Percentiles rank a stretch among this genome's conserved stretches.
Evolutionary conservation across 2,329 filamentous ascomycete genomes (phyloP).

Genomic region (Arthrobotrys sinensis): DNA sequence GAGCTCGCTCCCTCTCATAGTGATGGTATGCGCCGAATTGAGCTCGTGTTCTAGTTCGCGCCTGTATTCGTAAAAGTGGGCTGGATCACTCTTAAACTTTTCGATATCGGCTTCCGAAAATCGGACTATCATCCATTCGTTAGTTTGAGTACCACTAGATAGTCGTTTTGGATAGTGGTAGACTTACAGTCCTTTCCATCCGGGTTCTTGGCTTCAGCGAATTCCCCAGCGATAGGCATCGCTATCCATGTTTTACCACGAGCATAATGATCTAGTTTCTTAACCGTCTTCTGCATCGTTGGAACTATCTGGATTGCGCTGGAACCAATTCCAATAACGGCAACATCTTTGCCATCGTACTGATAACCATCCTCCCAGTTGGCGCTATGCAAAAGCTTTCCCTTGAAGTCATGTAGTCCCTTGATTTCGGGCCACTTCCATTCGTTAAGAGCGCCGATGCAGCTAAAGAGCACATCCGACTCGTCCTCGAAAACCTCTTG

Average conservation of each 20-base stretch:
- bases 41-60: conserved; percentile 61
- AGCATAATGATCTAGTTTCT: conserved; percentile 71
- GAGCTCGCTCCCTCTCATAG: conserved; percentile 60
- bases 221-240: conserved; percentile 66
- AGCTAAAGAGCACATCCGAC: conserved; percentile 64
- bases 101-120: conserved; percentile 62
- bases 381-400: conserved; percentile 72
- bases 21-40: conserved; percentile 61
- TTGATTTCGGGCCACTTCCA: conserved; percentile 73
- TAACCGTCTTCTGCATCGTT: conserved; percentile 70
- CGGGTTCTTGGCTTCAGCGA: conserved; percentile 65
- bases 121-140: conserved; percentile 6
- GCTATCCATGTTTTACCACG: conserved; percentile 63
- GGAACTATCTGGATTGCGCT: conserved; percentile 73
- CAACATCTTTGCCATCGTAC: conserved; percentile 70
- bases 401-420: conserved; percentile 70
- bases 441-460: conserved; percentile 72
- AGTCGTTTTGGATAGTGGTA: background rate
- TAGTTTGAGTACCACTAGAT: background rate
- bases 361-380: conserved; percentile 69
- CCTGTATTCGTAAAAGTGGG: conserved; percentile 60
- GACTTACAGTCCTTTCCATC: conserved; percentile 66
- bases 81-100: conserved; percentile 61
- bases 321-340: conserved; percentile 74
- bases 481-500: conserved; percentile 62